phyloP scores from a whole-genome alignment of 108 stramenopile species.

The Tribonema minus region DNA sequence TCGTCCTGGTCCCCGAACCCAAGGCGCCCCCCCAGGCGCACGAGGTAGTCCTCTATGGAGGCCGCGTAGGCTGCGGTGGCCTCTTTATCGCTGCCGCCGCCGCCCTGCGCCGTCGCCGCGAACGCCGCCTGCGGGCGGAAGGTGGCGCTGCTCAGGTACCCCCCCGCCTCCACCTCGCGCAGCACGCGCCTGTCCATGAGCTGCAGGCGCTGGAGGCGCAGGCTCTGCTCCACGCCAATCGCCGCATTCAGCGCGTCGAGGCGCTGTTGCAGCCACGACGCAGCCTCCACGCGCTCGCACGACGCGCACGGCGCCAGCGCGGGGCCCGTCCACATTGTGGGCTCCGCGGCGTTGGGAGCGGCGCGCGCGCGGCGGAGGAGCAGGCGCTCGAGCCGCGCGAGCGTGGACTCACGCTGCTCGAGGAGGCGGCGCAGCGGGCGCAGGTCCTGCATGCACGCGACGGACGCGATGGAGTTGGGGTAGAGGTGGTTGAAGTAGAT shows the following conservation, averaged over 20 bases:
- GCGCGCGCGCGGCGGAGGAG: slow-evolving; percentile 6
- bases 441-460: slow-evolving; percentile 29
- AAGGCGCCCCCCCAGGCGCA: no score
- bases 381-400: slow-evolving; percentile 45
- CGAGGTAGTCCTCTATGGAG: no score
- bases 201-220: no score
- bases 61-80: no score
- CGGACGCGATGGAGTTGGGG: slow-evolving; percentile 22
- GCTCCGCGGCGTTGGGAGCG: not conserved
- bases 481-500: slow-evolving; percentile 48
- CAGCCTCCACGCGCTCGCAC: no score
- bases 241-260: no score
- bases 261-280: no score
- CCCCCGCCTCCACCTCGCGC: not conserved
- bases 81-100: no score
- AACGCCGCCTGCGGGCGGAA: not conserved
- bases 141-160: not conserved
- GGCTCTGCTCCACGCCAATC: no score
- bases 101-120: not conserved
- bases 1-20: not conserved
- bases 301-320: no score
- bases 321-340: slow-evolving; percentile 21
- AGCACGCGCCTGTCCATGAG: not conserved
- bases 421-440: slow-evolving; percentile 22
- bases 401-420: slow-evolving; percentile 20